Evolutionary conservation across 1,139 yeast genomes (phyloP).

Genomic region (Saccharomyces pastorianus): DNA sequence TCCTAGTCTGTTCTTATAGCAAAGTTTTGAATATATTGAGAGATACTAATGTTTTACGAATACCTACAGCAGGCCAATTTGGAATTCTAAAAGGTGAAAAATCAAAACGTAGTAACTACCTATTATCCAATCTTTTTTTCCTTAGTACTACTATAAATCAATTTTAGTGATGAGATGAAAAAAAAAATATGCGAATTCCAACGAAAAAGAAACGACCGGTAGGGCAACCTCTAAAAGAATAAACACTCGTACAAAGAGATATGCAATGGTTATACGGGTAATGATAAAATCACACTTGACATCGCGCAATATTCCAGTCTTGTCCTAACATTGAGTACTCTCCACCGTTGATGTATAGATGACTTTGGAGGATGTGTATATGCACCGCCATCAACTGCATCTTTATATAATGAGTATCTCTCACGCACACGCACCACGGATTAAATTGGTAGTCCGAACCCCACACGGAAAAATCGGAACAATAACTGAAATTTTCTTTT

Average conservation of each 20-base stretch:
- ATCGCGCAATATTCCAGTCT: too few species aligned
- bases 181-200: background rate
- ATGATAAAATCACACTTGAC: background rate
- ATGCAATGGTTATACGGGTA: background rate
- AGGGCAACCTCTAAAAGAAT: background rate
- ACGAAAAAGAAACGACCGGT: background rate
- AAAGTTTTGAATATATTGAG: background rate
- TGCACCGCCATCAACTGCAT: too few species aligned
- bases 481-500: background rate
- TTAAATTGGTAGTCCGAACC: background rate
- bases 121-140: background rate
- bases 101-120: background rate
- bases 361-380: too few species aligned
- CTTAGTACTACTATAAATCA: background rate
- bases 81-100: background rate
- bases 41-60: background rate
- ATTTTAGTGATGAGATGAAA: background rate
- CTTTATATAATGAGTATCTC: too few species aligned
- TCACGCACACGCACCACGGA: background rate
- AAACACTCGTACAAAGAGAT: background rate
- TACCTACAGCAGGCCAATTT: background rate
- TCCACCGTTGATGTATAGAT: too few species aligned
- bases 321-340: too few species aligned
- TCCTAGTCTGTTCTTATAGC: background rate
- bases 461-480: slow-evolving; percentile 1